phyloP scores from a whole-genome alignment of 148 eudicot genomes.

The Rhododendron ovatum region DNA sequence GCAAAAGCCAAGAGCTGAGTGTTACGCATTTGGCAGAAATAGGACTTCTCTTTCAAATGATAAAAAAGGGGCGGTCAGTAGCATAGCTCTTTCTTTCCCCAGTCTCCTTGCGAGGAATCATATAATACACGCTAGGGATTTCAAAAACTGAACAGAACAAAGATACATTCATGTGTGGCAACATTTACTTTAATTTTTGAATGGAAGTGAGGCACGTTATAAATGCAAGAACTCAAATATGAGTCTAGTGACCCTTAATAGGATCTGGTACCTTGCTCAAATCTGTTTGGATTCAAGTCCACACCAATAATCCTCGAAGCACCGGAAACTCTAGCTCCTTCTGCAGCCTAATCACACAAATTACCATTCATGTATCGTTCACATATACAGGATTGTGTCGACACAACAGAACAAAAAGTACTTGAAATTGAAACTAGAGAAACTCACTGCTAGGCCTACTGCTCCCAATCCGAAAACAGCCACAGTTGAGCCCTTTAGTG shows the following conservation, averaged over 20 bases:
- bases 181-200: too few relatives aligned
- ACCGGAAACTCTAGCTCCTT: slow-evolving; percentile 47
- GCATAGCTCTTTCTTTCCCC: too few relatives aligned
- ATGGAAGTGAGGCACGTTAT: neutral
- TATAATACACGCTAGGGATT: too few relatives aligned
- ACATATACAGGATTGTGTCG: neutral
- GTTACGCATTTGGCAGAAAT: too few relatives aligned
- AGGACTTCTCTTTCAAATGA: too few relatives aligned
- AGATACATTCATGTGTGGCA: too few relatives aligned
- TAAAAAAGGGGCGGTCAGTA: too few relatives aligned
- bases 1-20: too few relatives aligned
- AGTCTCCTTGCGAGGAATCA: too few relatives aligned
- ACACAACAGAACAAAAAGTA: neutral
- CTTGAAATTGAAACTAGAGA: neutral
- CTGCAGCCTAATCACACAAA: slow-evolving; percentile 28
- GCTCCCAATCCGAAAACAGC: slow-evolving; percentile 59
- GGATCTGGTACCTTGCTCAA: slow-evolving; percentile 25
- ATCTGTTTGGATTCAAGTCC: slow-evolving; percentile 35
- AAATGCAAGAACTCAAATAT: neutral
- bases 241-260: neutral
- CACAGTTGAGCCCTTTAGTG: slow-evolving; percentile 63
- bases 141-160: too few relatives aligned
- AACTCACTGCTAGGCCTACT: neutral
- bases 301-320: slow-evolving; percentile 51
- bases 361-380: neutral